Evolutionary conservation across 495 filamentous ascomycete species (phyloP), one percentile per base, ranked within the genome.

Genomic region (Rostrohypoxylon terebratum): DNA sequence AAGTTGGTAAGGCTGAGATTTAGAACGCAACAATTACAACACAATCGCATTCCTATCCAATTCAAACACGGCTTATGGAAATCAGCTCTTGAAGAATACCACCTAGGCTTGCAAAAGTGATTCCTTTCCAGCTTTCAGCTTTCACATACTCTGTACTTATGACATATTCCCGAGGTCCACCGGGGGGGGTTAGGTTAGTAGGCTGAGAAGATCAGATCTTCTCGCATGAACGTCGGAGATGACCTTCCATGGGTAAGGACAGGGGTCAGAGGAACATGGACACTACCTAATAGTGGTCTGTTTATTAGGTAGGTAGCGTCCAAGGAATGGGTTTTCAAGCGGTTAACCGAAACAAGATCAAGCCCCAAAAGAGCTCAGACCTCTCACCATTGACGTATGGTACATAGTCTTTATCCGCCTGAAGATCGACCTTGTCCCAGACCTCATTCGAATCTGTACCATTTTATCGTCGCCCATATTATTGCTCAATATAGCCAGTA

Each of bases 151-250:
- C n/a, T n/a, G n/a, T n/a, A n/a, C n/a, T n/a, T n/a, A 74, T 70
- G 61, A 62, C 21, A 58, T 50, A 50, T 23, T 42, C 38, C 38
- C 38, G 31, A 21, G 25, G 31, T 51, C 66, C 62, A 62, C 47
- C 33, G 8, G n/a, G 28, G 28, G 11, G n/a, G n/a, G n/a, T n/a
- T n/a, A n/a, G n/a, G 50, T 57, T 69, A 48, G 66, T 38, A 70
- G 66, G 50, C 53, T 66, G 61, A 45, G 28, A 61, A 74, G 71
- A 70, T 74, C 66, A 69, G 71, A 74, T 74, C 61, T 62, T 74
- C 61, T 70, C 69, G 71, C 71, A 74, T 74, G 69, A 54, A 74
- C 50, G 55, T 66, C 71, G 71, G 71, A 74, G 71, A 74, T 74
- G 71, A 74, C 71, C 71, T 66, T 74, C 16, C 59, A 69, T 64